Base-by-base conservation (phyloP, 2,329 filamentous ascomycete genomes). In the Phialocephala sp. region DNA sequence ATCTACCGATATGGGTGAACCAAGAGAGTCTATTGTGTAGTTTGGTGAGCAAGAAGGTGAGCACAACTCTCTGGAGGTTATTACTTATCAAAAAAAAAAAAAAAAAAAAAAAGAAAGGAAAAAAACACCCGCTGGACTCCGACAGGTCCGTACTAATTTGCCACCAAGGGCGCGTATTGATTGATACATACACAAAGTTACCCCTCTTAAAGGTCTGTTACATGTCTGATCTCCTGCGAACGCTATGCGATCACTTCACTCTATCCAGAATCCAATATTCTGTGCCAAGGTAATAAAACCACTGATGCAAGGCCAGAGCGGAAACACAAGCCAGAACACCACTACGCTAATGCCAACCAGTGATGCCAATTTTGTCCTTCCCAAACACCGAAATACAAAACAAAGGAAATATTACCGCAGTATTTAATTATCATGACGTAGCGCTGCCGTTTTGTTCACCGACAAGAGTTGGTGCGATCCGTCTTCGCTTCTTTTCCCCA, bases 401-500 rank as follows among this genome's bases (percentile, higher is more conserved):
- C 52, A 55, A 55, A 55, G 52, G 52, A 55, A 36, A 55, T 20
- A 55, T 35, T 50, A 22, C 22, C 18, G 22, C n/a, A 2, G 2
- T 2, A 22, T 32, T 11, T 4, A 14, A 22, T 11, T 11, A 22
- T 20, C 20, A 52, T 8, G 47, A 22, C 18, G 24, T 12, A 12
- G n/a, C 4, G 24, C 24, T 52, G 15, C 24, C 18, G 14, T 50
- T 50, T n/a, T 45, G 50, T 20, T 55, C 52, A 20, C 58, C 56
- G 11, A 70, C 52, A 18, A 54, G 62, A 0, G 89, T 92, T 4
- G 90, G 90, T 4, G 89, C 90, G 72, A 93, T 87, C 58, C 90
- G 83, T 72, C 90, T 84, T 78, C 88, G 89, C 79, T 92, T 93
- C 5, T 86, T 82, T 18, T 82, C 81, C 3, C 68, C 69, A 14